These are phyloP conservation scores for Pythium rishiriense DNA, from an alignment of 352 stramenopile species.

Conservation along the genomic window DNA sequence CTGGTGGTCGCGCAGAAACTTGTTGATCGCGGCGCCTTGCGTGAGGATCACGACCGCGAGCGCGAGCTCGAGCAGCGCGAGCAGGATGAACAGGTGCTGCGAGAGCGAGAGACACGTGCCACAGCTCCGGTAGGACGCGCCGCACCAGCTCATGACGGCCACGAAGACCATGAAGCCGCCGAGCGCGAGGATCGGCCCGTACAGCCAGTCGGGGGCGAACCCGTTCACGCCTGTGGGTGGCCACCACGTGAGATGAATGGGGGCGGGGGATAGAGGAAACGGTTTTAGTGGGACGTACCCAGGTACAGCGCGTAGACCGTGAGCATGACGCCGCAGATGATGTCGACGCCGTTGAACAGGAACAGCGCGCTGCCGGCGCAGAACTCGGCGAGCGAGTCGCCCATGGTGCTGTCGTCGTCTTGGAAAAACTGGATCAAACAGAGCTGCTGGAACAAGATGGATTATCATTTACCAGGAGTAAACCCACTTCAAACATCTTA, in stretches of 20 bases:
- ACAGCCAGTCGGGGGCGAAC: conserved; percentile 71
- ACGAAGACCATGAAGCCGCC: conserved; percentile 50
- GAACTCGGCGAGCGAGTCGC: conserved; percentile 44
- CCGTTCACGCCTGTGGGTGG: conserved; percentile 47
- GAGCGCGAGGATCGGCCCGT: conserved; percentile 54
- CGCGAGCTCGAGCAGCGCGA: conserved; percentile 59
- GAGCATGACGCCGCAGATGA: conserved; percentile 55
- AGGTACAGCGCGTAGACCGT: conserved; percentile 66
- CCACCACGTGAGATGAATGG: not conserved
- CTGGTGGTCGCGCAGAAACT: conserved; percentile 65
- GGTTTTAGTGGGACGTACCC: no score
- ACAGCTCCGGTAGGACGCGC: conserved; percentile 47
- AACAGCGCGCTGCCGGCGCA: conserved; percentile 68
- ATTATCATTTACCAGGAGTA: not conserved
- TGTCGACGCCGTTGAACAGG: conserved; percentile 70
- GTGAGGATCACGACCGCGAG: conserved; percentile 72
- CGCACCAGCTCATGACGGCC: conserved; percentile 65
- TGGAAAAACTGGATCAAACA: not conserved
- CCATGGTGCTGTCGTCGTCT: conserved; percentile 19
- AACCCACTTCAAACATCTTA: not conserved
- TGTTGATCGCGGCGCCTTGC: conserved; percentile 55
- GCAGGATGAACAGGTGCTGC: conserved; percentile 58
- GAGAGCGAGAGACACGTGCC: conserved; percentile 53
- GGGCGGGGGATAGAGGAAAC: not conserved
- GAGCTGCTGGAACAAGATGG: not conserved